Conservation (phyloP, 2,329 filamentous ascomycete genomes). For the Hirsutella minnesotensis region DNA sequence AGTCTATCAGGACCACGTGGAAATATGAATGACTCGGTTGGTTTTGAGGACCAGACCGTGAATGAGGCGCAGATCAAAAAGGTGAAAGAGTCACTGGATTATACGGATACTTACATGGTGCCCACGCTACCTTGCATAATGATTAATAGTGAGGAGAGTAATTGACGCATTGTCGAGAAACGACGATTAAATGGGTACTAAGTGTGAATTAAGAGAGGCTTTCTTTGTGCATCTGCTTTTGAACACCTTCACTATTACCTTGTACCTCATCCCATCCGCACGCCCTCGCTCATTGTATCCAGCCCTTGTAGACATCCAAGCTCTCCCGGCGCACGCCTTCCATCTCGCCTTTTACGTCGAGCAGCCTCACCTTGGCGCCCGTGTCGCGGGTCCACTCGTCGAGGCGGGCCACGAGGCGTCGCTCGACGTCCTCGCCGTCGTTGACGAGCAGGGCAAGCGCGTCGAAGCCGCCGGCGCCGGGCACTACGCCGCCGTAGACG, state of each 20-base stretch:
- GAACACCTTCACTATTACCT: no score
- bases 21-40: no score
- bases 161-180: no score
- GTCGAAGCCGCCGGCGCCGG: constrained; percentile 89
- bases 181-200: no score
- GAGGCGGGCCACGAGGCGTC: constrained; percentile 49
- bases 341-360: constrained; percentile 62
- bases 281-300: constrained; percentile 28
- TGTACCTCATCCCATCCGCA: no score
- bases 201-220: no score
- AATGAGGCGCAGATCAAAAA: no score
- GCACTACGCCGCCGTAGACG: constrained; percentile 83
- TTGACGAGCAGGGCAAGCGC: constrained; percentile 71
- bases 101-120: neutral
- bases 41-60: no score
- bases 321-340: constrained; percentile 46
- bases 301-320: constrained; percentile 29
- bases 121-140: neutral
- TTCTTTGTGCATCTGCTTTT: no score
- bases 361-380: constrained; percentile 52
- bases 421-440: constrained; percentile 55
- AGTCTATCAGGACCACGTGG: no score
- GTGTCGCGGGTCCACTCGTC: constrained; percentile 49
- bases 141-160: neutral
- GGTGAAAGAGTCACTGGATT: no score